A percentile compares a stretch with the other conserved stretches of the same genome.
phyloP scores from a whole-genome alignment of 2,329 filamentous ascomycete genomes.

The Apiospora malaysiana region DNA sequence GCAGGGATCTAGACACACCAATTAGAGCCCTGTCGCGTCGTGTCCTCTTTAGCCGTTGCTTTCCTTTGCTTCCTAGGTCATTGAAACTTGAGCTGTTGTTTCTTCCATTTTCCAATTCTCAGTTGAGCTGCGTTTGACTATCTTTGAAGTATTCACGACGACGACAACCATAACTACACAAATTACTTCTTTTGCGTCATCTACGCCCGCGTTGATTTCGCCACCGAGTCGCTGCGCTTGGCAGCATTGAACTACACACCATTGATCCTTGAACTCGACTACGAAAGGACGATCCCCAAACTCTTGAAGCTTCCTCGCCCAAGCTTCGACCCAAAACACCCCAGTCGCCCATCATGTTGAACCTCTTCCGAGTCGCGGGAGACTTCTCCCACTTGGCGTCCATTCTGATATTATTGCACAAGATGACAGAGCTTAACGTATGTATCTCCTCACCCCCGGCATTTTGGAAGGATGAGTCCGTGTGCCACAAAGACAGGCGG shows the following conservation, averaged over 20 bases:
- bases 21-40: slow-evolving; percentile 21
- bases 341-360: slow-evolving; percentile 45
- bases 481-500: background rate
- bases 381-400: slow-evolving; percentile 96
- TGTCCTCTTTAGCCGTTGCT: slow-evolving; percentile 12
- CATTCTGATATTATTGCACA: slow-evolving; percentile 93
- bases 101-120: background rate
- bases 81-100: background rate
- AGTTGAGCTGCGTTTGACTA: background rate
- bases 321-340: background rate
- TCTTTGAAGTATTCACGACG: background rate
- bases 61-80: background rate
- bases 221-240: slow-evolving; percentile 13
- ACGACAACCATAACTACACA: too few species aligned
- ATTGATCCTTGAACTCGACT: background rate
- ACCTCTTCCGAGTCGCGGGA: slow-evolving; percentile 65
- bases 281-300: background rate
- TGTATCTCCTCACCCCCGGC: slow-evolving; percentile 37
- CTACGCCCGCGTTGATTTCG: slow-evolving; percentile 7
- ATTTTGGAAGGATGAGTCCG: background rate
- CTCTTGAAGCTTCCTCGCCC: background rate
- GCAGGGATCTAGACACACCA: background rate
- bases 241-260: slow-evolving; percentile 10
- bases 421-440: slow-evolving; percentile 94
- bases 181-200: background rate